Percentiles rank a stretch among this genome's conserved stretches.
Conservation (phyloP, 2,329 filamentous ascomycete species). For the Cladophialophora chaetospira region DNA sequence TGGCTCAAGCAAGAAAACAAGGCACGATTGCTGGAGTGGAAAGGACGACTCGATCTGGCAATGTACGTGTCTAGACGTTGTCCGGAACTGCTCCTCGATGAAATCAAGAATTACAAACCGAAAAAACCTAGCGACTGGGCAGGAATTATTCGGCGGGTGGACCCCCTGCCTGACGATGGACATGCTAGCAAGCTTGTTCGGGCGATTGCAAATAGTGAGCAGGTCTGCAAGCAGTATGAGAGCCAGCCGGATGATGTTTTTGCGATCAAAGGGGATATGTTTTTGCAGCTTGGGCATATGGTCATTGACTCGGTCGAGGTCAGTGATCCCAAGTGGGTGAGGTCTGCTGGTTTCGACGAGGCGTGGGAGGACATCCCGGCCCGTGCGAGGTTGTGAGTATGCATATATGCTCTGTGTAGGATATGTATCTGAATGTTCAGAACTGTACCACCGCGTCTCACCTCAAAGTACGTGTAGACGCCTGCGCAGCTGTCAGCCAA, state of each 20-base stretch:
- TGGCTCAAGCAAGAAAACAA: conserved; percentile 66
- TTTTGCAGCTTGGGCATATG: conserved; percentile 50
- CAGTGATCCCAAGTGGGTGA: conserved; percentile 39
- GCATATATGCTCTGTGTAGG: not conserved
- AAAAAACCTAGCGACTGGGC: conserved; percentile 48
- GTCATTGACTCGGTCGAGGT: conserved; percentile 39
- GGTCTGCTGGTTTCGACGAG: conserved; percentile 45
- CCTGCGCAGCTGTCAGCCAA: not conserved
- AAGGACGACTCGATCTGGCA: conserved; percentile 72
- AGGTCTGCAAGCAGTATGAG: conserved; percentile 46
- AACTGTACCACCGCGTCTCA: not conserved
- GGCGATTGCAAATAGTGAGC: conserved; percentile 67
- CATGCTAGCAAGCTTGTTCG: conserved; percentile 76
- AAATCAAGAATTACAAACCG: conserved; percentile 63
- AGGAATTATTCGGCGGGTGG: conserved; percentile 49
- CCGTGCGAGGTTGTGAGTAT: conserved; percentile 23
- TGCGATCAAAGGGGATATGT: conserved; percentile 44
- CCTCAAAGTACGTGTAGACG: too few relatives aligned
- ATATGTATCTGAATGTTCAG: not conserved
- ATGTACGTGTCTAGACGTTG: conserved; percentile 71
- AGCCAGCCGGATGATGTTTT: conserved; percentile 37
- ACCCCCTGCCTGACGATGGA: conserved; percentile 67
- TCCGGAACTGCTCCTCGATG: conserved; percentile 61
- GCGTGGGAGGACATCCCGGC: conserved; percentile 41
- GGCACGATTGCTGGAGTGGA: conserved; percentile 75